Percentiles rank a stretch among this genome's conserved stretches.
These are phyloP conservation scores for Pseudogymnoascus destructans DNA, from an alignment of 2,329 filamentous ascomycete species.

Conservation along the genomic window DNA sequence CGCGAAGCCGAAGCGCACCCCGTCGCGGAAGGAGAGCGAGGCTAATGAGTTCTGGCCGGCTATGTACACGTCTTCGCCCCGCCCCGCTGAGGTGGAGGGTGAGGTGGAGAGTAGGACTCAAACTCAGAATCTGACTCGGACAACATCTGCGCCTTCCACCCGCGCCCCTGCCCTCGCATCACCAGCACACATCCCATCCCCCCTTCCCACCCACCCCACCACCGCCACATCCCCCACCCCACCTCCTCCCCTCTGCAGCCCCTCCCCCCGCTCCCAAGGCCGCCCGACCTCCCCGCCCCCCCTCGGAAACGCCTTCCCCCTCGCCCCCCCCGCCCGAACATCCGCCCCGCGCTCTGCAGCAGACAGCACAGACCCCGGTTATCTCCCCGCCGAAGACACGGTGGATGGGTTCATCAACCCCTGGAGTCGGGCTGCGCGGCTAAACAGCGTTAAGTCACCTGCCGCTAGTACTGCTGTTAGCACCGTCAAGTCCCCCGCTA, in stretches of 20 bases:
- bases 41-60: neutral
- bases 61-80: neutral
- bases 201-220: neutral
- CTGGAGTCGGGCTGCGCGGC: neutral
- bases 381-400: neutral
- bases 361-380: neutral
- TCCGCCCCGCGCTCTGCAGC: neutral
- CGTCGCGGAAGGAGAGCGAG: neutral
- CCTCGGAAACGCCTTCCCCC: neutral
- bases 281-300: neutral
- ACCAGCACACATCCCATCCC: neutral
- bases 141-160: neutral
- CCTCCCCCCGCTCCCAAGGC: neutral
- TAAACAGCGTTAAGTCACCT: neutral
- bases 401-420: neutral
- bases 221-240: neutral
- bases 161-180: neutral
- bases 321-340: neutral
- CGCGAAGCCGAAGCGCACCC: neutral
- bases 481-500: neutral
- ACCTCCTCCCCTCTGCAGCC: too few relatives aligned
- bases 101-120: neutral
- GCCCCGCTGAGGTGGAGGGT: neutral
- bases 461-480: accelerated
- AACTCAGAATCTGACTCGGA: too few relatives aligned